Evolutionary conservation across 352 stramenopile genomes (phyloP), one percentile per base, ranked within the genome.

Genomic region (Lagenidium sp.): DNA sequence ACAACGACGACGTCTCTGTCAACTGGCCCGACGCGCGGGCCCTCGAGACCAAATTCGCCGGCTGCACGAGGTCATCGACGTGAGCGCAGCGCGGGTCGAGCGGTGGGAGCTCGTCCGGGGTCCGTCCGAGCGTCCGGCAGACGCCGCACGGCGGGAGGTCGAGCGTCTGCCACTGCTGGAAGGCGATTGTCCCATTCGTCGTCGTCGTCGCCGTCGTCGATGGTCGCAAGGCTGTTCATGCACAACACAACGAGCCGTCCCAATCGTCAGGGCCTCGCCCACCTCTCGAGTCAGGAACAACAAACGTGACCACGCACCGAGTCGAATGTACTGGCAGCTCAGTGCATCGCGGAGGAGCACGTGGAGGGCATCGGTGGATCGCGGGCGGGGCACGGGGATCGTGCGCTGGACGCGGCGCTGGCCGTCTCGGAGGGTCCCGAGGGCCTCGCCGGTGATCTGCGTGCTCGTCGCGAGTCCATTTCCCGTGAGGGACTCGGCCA

Each of bases 41-140:
- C n/a, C n/a, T n/a, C n/a, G n/a, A n/a, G n/a, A n/a, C n/a, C n/a
- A n/a, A n/a, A n/a, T n/a, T n/a, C n/a, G n/a, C n/a, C n/a, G n/a
- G n/a, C n/a, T n/a, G n/a, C 1, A 63, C 40, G n/a, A 63, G 49
- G 30, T 63, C 55, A 1, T 41, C 25, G 3, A 63, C 36, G 0
- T 44, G n/a, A 24, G 23, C 11, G 36, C 55, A 63, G 4, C 22
- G 10, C n/a, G 44, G 42, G 36, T 26, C 12, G 4, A 20, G 2
- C 4, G 32, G 12, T 26, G 41, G 42, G 20, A 45, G 19, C 22
- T 50, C 23, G 0, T 28, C 31, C 1, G 18, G 20, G 18, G 40
- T 39, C 4, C 48, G 42, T 29, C 35, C 44, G 8, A 55, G 22
- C 11, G 35, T 34, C 18, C 39, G 25, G 29, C 55, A 63, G 20